Conservation (phyloP, 2,329 filamentous ascomycete species). For the Clonostachys chloroleuca region DNA sequence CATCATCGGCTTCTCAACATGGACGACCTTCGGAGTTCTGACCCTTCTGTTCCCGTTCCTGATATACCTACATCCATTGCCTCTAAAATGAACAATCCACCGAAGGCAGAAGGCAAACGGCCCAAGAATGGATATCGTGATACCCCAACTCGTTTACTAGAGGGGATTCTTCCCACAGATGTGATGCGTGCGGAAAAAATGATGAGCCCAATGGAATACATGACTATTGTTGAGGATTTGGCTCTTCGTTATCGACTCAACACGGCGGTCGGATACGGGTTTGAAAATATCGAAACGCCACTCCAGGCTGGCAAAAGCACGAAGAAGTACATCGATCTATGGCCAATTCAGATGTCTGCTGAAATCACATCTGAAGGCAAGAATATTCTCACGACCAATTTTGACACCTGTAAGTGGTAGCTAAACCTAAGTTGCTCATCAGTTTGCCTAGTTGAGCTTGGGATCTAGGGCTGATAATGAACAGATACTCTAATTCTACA, state of each 20-base stretch:
- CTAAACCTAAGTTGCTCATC: background rate
- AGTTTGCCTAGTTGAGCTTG: background rate
- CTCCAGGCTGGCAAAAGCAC: slow-evolving; percentile 48
- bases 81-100: slow-evolving; percentile 20
- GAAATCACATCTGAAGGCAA: slow-evolving; percentile 66
- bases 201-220: slow-evolving; percentile 68
- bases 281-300: slow-evolving; percentile 71
- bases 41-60: slow-evolving; percentile 52
- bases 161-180: slow-evolving; percentile 63
- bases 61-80: slow-evolving; percentile 33
- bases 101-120: slow-evolving; percentile 21
- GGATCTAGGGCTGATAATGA: slow-evolving; percentile 5
- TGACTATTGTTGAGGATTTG: slow-evolving; percentile 80
- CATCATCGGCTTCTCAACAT: slow-evolving; percentile 75
- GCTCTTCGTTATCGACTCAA: slow-evolving; percentile 76
- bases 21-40: slow-evolving; percentile 64
- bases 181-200: slow-evolving; percentile 62
- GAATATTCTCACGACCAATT: slow-evolving; percentile 77
- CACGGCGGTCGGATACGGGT: slow-evolving; percentile 79
- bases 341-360: slow-evolving; percentile 92
- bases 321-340: slow-evolving; percentile 82
- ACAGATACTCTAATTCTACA: slow-evolving; percentile 76
- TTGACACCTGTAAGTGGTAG: slow-evolving; percentile 70
- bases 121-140: slow-evolving; percentile 28
- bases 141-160: slow-evolving; percentile 49